Evolutionary conservation across 106 monocot species (phyloP), one percentile per base, ranked within the genome.

Genomic region (Apostasia ramifera): DNA sequence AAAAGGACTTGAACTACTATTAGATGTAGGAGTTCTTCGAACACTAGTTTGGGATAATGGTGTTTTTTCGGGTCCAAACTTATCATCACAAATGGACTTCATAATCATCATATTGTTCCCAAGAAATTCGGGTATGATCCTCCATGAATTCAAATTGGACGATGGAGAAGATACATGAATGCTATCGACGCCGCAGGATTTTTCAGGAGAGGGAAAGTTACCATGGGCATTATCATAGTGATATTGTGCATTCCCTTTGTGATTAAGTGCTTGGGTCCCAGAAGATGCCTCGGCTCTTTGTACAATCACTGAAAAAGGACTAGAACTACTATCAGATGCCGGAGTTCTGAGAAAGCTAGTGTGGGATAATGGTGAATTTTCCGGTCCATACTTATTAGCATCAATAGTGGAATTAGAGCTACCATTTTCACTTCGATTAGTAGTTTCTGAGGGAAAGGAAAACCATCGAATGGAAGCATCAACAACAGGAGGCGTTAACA

Each of bases 251-350:
- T 8, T 66, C 59, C 61, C 59, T 70, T 75, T 72, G 38, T 77
- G 63, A 53, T 58, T 26, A 55, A 50, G 47, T 40, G 54, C 44
- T 63, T 76, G 46, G 13, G 45, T 53, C 41, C 44, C 8, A 79
- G 26, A 26, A 26, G 70, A 60, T 66, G 61, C 59, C 40, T 70
- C 70, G 12, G 77, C 82, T 15, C 75, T 90, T 68, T 78, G 63
- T 38, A 94, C 40, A 44, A 94, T 94, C 63, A 86, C 77, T 41
- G 93, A 94, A 76, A 87, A 94, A 45, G 94, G 90, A 68, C 94
- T 94, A 37, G 76, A 68, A 53, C 83, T 87, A 44, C 85, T 81
- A 44, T 61, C 63, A 11, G 68, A 90, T n/a, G 71, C 79, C 5
- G 90, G 86, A 56, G 87, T 90, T 72, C 71, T 80, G 51, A 67